Percentiles rank a stretch among this genome's conserved stretches.
phyloP scores from a whole-genome alignment of 2,329 filamentous ascomycete genomes.

The Magnaporthiopsis incrustans region DNA sequence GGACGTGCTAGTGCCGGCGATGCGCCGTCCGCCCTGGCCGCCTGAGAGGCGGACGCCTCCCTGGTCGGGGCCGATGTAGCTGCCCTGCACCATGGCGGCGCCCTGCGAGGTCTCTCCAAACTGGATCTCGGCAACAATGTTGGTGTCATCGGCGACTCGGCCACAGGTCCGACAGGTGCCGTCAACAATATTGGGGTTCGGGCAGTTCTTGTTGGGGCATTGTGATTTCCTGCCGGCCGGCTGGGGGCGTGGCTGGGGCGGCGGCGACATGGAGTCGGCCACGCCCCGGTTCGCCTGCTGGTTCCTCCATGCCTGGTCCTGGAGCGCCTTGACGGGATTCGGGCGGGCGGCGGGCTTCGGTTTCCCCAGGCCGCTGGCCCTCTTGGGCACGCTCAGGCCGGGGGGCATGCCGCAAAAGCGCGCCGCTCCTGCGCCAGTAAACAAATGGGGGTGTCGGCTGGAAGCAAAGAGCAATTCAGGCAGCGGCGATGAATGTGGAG shows the following conservation, averaged over 20 bases:
- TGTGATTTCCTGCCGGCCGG: constrained; percentile 27
- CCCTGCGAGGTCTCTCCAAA: constrained; percentile 85
- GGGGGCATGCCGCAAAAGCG: constrained; percentile 4
- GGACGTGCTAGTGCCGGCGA: constrained; percentile 41
- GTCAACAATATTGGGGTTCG: constrained; percentile 53
- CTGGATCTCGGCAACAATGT: constrained; percentile 85
- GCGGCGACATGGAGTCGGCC: constrained; percentile 6
- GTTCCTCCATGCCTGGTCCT: constrained; percentile 41
- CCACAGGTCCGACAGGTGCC: constrained; percentile 78
- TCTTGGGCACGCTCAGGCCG: constrained; percentile 1
- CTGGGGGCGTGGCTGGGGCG: constrained; percentile 17
- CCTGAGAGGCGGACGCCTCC: constrained; percentile 64
- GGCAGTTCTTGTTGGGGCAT: constrained; percentile 53
- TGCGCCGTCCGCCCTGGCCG: constrained; percentile 48
- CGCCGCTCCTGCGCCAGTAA: not conserved
- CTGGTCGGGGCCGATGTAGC: constrained; percentile 78
- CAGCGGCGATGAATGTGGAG: no score
- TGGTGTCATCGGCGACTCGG: constrained; percentile 72
- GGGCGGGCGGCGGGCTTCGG: constrained; percentile 4
- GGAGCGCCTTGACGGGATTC: constrained; percentile 42
- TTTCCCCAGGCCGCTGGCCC: not conserved
- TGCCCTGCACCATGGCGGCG: constrained; percentile 84
- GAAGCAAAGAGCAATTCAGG: not conserved
- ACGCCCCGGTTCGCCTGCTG: constrained; percentile 15
- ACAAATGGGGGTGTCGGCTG: not conserved